These are phyloP conservation scores for Adansonia madagascariensis DNA, from an alignment of 441 rosid genomes.

Conservation along the genomic window DNA sequence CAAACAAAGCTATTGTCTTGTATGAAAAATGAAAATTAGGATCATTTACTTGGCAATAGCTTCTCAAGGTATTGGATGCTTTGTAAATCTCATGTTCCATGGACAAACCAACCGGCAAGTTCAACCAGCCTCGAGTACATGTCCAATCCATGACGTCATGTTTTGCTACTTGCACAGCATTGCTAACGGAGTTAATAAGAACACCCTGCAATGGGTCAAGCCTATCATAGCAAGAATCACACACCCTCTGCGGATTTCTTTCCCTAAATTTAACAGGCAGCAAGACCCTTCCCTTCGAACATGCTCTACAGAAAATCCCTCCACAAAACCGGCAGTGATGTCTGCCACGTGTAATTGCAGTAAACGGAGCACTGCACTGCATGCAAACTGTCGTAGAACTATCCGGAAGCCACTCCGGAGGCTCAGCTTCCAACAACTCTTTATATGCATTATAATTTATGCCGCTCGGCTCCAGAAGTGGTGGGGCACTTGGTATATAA, in stretches of 20 bases:
- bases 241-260: conserved; percentile 89
- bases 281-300: conserved; percentile 81
- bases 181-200: conserved; percentile 76
- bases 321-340: conserved; percentile 99
- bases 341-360: conserved; percentile 81
- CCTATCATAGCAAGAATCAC: conserved; percentile 91
- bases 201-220: conserved; percentile 91
- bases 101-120: conserved; percentile 85
- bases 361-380: conserved; percentile 83
- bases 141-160: conserved; percentile 99
- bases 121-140: conserved; percentile 86
- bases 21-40: conserved; percentile 19
- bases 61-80: conserved; percentile 77
- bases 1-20: background rate
- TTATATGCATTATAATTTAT: conserved; percentile 56
- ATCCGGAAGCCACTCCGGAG: conserved; percentile 95
- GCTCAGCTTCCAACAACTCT: conserved; percentile 77
- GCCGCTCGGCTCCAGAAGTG: conserved; percentile 71
- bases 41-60: conserved; percentile 67
- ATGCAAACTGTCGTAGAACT: conserved; percentile 73
- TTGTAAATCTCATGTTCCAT: conserved; percentile 98
- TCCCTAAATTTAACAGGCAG: conserved; percentile 82
- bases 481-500: conserved; percentile 94
- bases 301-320: conserved; percentile 79
- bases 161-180: conserved; percentile 91